Base-by-base conservation (phyloP, 2,329 filamentous ascomycete genomes). In the Aspergillus eucalypticola region DNA sequence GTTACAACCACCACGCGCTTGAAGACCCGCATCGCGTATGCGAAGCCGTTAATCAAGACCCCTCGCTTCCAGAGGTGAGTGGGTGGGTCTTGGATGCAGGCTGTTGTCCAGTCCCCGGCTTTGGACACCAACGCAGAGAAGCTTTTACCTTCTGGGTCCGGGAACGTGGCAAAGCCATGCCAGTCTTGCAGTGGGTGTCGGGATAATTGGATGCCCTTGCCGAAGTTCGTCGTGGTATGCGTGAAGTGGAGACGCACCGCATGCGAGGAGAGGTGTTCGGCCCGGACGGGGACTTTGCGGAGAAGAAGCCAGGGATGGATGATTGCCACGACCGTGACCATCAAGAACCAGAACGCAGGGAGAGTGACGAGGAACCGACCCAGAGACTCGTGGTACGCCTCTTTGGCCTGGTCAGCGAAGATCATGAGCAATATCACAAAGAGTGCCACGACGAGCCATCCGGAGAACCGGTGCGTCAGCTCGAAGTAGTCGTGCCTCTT, bases 151-250 rank as follows among this genome's bases (percentile, higher is more conserved):
- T 79, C 71, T 2, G 84, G 81, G 60, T 86, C 82, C 1, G 89
- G 86, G 61, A 92, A 90, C 1, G 88, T 88, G 46, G 90, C 90
- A 70, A 93, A 93, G 0, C 87, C 85, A 76, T 93, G 90, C 82
- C 88, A 91, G 74, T 93, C 90, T 8, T 82, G 76, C 41, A 91
- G 78, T 0, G 89, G 89, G 8, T 81, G 80, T 56, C 83, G 82
- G 3, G 88, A 84, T 23, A 92, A 76, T 42, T 88, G 85, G 55
- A 86, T 79, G 49, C 82, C 83, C 59, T 83, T 82, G 63, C 85
- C 82, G 59, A 83, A 81, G 55, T 83, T 80, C 8, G 86, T 85
- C 21, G 83, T 81, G 17, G 84, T 82, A 75, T 90, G 87, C 69
- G 82, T 79, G 69, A 92, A 90, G 70, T 89, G 85, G 19, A 95